Conservation (phyloP, 345 rosid genomes). For the Populus tremula region DNA sequence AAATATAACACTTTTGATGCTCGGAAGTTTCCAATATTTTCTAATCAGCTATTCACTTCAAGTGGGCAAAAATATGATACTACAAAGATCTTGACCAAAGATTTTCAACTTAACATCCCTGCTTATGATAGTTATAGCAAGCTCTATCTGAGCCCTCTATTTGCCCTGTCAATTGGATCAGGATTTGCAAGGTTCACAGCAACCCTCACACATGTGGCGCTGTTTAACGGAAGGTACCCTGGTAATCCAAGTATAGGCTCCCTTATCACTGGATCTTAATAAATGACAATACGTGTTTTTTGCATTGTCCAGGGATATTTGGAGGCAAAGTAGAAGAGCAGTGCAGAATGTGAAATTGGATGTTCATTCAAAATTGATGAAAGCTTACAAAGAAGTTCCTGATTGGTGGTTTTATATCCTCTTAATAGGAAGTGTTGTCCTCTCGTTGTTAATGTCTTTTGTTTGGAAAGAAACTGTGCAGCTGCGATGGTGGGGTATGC, state of each 20-base stretch:
- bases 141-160: constrained; percentile 93
- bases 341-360: constrained; percentile 71
- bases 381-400: constrained; percentile 83
- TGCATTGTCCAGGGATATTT: constrained; percentile 63
- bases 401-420: constrained; percentile 84
- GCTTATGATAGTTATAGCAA: constrained; percentile 79
- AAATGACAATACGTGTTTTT: constrained; percentile 12
- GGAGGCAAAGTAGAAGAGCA: constrained; percentile 76
- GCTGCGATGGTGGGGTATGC: constrained; percentile 94
- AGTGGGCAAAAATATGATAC: constrained; percentile 81
- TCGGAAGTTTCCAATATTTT: constrained; percentile 81
- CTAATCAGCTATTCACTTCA: constrained; percentile 75
- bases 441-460: constrained; percentile 73
- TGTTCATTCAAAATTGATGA: constrained; percentile 75
- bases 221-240: constrained; percentile 85
- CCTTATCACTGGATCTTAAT: background rate
- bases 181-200: constrained; percentile 97
- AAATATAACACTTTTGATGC: constrained; percentile 84
- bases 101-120: constrained; percentile 53
- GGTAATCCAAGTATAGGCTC: background rate
- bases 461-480: constrained; percentile 78
- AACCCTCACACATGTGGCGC: constrained; percentile 89
- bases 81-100: constrained; percentile 66
- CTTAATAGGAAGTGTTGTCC: constrained; percentile 50
- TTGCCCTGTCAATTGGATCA: constrained; percentile 96